Conservation (phyloP, 169 alveolate genomes). For the Toxoplasma gondii region DNA sequence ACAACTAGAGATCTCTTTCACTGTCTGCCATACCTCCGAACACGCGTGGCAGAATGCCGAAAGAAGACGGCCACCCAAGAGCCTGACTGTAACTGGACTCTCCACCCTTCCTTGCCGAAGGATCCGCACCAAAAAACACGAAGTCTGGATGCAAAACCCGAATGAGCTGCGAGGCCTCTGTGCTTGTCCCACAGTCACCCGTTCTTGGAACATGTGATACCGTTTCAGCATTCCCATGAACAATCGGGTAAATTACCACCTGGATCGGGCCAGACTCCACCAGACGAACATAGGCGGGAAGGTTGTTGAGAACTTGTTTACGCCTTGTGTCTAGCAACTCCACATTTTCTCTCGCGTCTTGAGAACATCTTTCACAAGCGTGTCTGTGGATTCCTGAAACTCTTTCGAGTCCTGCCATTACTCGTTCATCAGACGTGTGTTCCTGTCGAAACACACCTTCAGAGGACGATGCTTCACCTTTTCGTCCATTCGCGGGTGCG, state of each 20-base stretch:
- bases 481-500: too few species aligned
- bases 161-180: conserved; percentile 25
- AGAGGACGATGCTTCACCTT: too few species aligned
- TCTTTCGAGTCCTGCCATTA: too few species aligned
- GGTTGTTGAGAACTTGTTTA: background rate
- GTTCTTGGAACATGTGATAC: background rate
- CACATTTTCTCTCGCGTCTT: too few species aligned
- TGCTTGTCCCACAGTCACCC: conserved; percentile 19
- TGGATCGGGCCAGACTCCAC: background rate
- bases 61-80: background rate
- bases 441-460: too few species aligned
- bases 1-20: too few species aligned
- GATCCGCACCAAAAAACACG: conserved; percentile 16
- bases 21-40: background rate
- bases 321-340: background rate
- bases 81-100: background rate
- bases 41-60: background rate
- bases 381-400: too few species aligned
- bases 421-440: too few species aligned
- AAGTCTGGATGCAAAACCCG: background rate
- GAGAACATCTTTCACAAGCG: too few species aligned
- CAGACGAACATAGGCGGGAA: background rate
- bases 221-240: background rate
- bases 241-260: background rate
- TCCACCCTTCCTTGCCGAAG: background rate